Percentiles rank a stretch among this genome's conserved stretches.
Conservation (phyloP, 1,284 basidiomycete genomes). For the Tilletia caries region DNA sequence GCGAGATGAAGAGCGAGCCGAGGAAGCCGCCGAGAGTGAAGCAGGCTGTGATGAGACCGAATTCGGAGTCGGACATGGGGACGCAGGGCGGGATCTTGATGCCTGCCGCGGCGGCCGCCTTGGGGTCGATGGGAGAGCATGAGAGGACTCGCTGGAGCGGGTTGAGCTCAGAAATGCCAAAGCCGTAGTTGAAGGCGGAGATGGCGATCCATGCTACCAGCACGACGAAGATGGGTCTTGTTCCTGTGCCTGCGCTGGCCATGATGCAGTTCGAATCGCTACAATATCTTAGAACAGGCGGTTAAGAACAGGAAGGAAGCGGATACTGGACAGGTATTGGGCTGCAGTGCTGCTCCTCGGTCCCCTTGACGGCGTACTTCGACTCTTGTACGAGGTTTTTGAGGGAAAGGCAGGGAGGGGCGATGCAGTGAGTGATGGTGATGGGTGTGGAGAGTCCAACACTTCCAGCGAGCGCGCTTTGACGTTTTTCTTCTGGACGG, state of each 20-base stretch:
- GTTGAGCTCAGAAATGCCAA: conserved; percentile 49
- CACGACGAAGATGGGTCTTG: neutral
- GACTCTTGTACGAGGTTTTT: too few relatives aligned
- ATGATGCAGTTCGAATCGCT: neutral
- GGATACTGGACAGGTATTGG: too few relatives aligned
- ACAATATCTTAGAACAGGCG: too few relatives aligned
- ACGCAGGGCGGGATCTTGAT: conserved; percentile 23
- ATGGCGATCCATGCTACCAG: conserved; percentile 33
- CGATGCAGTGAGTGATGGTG: too few relatives aligned
- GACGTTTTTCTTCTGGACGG: too few relatives aligned
- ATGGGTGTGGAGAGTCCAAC: too few relatives aligned
- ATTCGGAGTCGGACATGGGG: conserved; percentile 53
- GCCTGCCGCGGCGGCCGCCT: conserved; percentile 17
- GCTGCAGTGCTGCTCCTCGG: too few relatives aligned
- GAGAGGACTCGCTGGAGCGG: conserved; percentile 40
- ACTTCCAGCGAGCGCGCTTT: too few relatives aligned
- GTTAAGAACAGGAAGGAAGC: too few relatives aligned
- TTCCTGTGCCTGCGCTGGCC: neutral
- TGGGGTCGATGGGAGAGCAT: conserved; percentile 17
- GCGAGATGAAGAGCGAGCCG: conserved; percentile 70
- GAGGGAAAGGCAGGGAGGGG: too few relatives aligned
- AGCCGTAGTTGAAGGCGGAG: conserved; percentile 41
- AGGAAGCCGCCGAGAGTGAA: conserved; percentile 84
- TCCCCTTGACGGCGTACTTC: too few relatives aligned
- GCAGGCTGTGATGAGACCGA: conserved; percentile 74